Evolutionary conservation across 2,329 filamentous ascomycete species (phyloP).

Genomic region (Pyrenochaeta sp.): DNA sequence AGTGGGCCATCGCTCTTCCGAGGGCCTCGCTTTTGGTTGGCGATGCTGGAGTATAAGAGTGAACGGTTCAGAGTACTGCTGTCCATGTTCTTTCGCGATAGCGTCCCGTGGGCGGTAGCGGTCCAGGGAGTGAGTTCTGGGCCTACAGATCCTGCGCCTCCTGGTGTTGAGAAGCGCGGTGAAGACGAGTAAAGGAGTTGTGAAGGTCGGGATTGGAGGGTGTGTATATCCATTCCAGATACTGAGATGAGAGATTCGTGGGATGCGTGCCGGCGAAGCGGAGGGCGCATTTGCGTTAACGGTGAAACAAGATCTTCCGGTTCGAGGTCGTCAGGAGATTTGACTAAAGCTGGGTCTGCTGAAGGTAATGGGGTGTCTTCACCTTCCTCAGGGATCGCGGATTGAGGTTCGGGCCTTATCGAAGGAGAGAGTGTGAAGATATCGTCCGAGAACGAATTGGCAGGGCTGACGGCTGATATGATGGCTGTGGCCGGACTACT

Average conservation of each 20-base stretch:
- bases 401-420: conserved; percentile 30
- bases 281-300: conserved; percentile 47
- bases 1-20: conserved; percentile 24
- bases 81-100: conserved; percentile 58
- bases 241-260: conserved; percentile 92
- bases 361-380: conserved; percentile 33
- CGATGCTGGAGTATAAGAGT: conserved; percentile 43
- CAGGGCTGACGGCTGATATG: conserved; percentile 42
- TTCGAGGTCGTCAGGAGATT: conserved; percentile 36
- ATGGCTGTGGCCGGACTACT: conserved; percentile 45
- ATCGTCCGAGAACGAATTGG: conserved; percentile 42
- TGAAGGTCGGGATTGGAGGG: conserved; percentile 76
- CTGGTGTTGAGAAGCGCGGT: conserved; percentile 58
- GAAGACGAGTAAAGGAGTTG: conserved; percentile 70
- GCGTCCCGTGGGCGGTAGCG: conserved; percentile 58
- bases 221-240: conserved; percentile 88
- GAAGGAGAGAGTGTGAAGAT: conserved; percentile 38
- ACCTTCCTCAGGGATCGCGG: conserved; percentile 48
- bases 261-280: conserved; percentile 73
- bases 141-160: conserved; percentile 52
- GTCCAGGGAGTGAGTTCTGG: conserved; percentile 57
- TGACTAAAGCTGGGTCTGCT: conserved; percentile 22
- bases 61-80: conserved; percentile 66
- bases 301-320: conserved; percentile 43
- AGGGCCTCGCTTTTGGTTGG: conserved; percentile 35